A percentile compares a stretch with the other conserved stretches of the same genome.
phyloP scores from a whole-genome alignment of 2,329 filamentous ascomycete genomes.

The Davidsoniella neocaledoniae region DNA sequence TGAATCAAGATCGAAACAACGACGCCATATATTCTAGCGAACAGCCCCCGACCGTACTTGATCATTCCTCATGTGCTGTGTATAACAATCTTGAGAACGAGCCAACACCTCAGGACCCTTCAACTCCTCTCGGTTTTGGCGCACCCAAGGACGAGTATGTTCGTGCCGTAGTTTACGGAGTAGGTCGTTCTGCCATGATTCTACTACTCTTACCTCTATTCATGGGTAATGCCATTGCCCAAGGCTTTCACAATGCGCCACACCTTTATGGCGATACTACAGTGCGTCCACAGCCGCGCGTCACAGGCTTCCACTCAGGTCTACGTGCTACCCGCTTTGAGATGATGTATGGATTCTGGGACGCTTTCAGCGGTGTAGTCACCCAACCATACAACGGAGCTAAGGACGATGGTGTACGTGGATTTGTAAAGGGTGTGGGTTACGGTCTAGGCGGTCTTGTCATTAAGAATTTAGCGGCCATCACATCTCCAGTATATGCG shows the following conservation, averaged over 20 bases:
- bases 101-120: slow-evolving; percentile 6
- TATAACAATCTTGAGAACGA: slow-evolving; percentile 13
- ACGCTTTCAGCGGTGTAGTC: slow-evolving; percentile 47
- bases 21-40: neutral
- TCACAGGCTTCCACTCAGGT: slow-evolving; percentile 49
- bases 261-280: slow-evolving; percentile 54
- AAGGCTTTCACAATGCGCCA: slow-evolving; percentile 56
- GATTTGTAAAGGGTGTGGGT: slow-evolving; percentile 37
- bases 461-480: slow-evolving; percentile 45
- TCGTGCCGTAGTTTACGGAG: slow-evolving; percentile 33
- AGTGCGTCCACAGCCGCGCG: slow-evolving; percentile 43
- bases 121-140: slow-evolving; percentile 14
- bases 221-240: slow-evolving; percentile 42
- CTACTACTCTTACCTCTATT: slow-evolving; percentile 42
- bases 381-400: slow-evolving; percentile 30
- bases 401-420: slow-evolving; percentile 30
- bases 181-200: slow-evolving; percentile 33
- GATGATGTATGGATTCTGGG: slow-evolving; percentile 46
- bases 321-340: slow-evolving; percentile 43
- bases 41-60: neutral
- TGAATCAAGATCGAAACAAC: neutral
- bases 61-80: slow-evolving; percentile 8
- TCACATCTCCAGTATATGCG: slow-evolving; percentile 43
- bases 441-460: slow-evolving; percentile 48
- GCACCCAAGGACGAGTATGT: slow-evolving; percentile 24